Evolutionary conservation across 306 rosid species (phyloP), one percentile per base, ranked within the genome.

Genomic region (Dalbergia cochinchinensis): DNA sequence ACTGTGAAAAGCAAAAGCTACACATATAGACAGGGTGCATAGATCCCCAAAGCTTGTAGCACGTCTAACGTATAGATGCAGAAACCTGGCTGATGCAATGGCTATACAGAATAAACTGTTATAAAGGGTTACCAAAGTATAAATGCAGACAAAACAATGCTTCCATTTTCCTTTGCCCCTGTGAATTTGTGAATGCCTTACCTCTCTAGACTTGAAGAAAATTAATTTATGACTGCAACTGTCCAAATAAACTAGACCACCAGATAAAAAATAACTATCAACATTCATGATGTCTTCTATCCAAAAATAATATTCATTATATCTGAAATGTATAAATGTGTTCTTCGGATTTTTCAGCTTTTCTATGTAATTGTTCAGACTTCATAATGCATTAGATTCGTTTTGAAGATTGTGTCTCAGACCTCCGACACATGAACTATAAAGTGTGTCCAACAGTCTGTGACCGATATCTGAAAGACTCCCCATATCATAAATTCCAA

Each of bases 11-110:
- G 37, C 15, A 59, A 69, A 78, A 12, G 16, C 15, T 31, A 45
- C 51, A 42, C 1, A 11, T 22, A 72, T 5, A 54, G 34, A 51
- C 18, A 53, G 44, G 10, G 37, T 69, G 60, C 73, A 35, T 61
- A 61, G 65, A 61, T 66, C 34, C 9, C 64, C 34, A 80, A 42
- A 72, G 34, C 60, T 22, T 34, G 7, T 26, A 26, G 14, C 41
- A 65, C 9, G 47, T 5, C 41, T 64, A 20, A 77, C 64, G 65
- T 31, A 77, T 34, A 74, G 59, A 73, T 16, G 70, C 55, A 45
- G 20, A 45, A 57, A 35, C 65, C 50, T 44, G 70, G 18, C n/a
- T 74, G 13, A 12, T 51, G 71, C 65, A 73, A 65, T 44, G 63
- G 19, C 58, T 61, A 20, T 20, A 26, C 3, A 26, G 31, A 26